phyloP scores from a whole-genome alignment of 371 early-diverging fungal species.

The Smittium mucronatum region DNA sequence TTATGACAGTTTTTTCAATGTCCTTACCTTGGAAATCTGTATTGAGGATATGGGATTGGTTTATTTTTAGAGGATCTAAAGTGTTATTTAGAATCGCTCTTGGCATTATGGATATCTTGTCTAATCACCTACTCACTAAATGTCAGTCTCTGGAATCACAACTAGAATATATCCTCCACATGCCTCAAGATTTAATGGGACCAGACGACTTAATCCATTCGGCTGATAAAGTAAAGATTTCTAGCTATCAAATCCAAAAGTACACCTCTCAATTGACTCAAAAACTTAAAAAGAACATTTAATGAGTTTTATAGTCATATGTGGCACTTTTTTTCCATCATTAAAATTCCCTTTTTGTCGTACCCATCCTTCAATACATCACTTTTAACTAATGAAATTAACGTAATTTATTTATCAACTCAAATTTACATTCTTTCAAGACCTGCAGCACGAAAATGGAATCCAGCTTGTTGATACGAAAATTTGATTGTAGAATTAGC shows the following conservation, averaged over 20 bases:
- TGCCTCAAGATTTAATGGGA: slow-evolving; percentile 57
- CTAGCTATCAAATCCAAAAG: slow-evolving; percentile 19
- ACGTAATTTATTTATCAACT: too few relatives aligned
- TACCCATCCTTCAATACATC: slow-evolving; percentile 49
- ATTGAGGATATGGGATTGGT: slow-evolving; percentile 86
- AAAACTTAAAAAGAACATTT: slow-evolving; percentile 34
- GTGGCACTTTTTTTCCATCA: slow-evolving; percentile 71
- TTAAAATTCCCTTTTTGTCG: slow-evolving; percentile 75
- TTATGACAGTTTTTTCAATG: slow-evolving; percentile 81
- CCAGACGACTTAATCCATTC: slow-evolving; percentile 55
- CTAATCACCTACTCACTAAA: slow-evolving; percentile 45
- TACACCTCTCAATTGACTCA: neutral
- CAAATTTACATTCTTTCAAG: too few relatives aligned
- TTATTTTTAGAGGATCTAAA: slow-evolving; percentile 60
- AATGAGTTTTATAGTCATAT: slow-evolving; percentile 57
- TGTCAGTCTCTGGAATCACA: slow-evolving; percentile 69
- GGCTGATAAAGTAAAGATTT: slow-evolving; percentile 51
- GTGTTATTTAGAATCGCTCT: slow-evolving; percentile 72
- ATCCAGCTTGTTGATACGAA: too few relatives aligned
- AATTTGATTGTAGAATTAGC: too few relatives aligned
- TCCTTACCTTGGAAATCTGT: slow-evolving; percentile 83
- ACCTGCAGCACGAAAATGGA: too few relatives aligned
- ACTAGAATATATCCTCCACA: slow-evolving; percentile 61
- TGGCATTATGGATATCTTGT: slow-evolving; percentile 50
- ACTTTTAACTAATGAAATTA: too few relatives aligned